These are phyloP conservation scores for Colletotrichum orchidophilum DNA, from an alignment of 2,329 filamentous ascomycete species.

Conservation along the genomic window DNA sequence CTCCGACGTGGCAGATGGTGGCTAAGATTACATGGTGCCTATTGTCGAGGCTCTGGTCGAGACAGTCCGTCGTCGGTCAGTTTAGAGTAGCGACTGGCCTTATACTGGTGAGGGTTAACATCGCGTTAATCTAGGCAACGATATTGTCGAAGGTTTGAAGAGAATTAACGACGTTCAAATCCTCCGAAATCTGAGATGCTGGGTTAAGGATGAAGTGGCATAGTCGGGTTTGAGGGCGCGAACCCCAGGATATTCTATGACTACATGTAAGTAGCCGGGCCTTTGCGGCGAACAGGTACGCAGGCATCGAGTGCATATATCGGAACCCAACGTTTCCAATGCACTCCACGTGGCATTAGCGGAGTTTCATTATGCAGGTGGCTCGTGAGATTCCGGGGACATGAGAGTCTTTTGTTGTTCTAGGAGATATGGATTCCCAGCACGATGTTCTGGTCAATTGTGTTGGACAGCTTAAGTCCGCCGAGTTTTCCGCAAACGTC, in stretches of 20 bases:
- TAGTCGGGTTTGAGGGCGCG: background rate
- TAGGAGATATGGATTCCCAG: too few species aligned
- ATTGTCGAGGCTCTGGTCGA: background rate
- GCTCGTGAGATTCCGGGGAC: too few species aligned
- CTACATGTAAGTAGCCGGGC: too few species aligned
- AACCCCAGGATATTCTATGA: conserved; percentile 1
- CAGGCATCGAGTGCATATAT: too few species aligned
- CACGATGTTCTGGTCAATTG: too few species aligned
- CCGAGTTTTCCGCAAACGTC: background rate
- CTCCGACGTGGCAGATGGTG: background rate
- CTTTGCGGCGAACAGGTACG: too few species aligned
- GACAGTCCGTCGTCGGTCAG: background rate
- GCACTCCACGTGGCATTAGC: too few species aligned
- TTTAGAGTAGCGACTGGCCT: conserved; percentile 27
- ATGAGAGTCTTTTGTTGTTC: too few species aligned
- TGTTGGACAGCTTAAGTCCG: background rate
- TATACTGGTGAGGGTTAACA: conserved; percentile 23
- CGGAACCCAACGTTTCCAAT: too few species aligned
- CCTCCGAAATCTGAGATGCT: background rate
- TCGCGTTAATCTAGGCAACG: background rate
- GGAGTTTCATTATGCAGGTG: too few species aligned
- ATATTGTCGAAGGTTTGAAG: background rate
- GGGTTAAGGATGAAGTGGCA: background rate
- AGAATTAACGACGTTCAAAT: background rate
- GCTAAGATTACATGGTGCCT: conserved; percentile 13